Base-by-base conservation (phyloP, 2,329 filamentous ascomycete genomes). In the Leptographium procerum region DNA sequence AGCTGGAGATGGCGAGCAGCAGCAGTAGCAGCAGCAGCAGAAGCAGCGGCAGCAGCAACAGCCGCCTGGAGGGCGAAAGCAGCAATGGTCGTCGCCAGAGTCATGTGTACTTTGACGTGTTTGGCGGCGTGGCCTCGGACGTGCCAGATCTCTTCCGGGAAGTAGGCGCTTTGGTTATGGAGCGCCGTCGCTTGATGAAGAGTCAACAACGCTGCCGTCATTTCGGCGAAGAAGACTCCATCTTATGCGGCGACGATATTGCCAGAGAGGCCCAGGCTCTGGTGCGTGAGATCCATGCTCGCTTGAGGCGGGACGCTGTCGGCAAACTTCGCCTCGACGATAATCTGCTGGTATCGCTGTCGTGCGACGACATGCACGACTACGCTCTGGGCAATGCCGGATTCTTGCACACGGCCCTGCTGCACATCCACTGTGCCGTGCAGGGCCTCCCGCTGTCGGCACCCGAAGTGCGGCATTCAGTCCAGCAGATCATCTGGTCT, bases 121-220 rank as follows among this genome's bases (percentile, higher is more conserved):
- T 60, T 61, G 60, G 60, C 19, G 60, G 60, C 26, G 56, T 61
- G 11, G 60, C 58, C 4, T 61, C 60, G 16, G 60, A 61, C 19
- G 47, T 61, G 7, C 60, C 60, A 1, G 60, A 61, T n/a, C 56
- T 61, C 11, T 58, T 61, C 14, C 52, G 60, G 1, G 57, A 61
- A 14, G 60, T 61, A 14, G 60, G 60, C 2, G 60, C 60, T 1
- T 58, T 61, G 7, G 47, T 61, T 19, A 55, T 50, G 33, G 58
- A 61, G 56, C 52, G 58, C 4, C 57, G 56, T 4, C 48, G 60
- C 10, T 52, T 28, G 54, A 13, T 56, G 52, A 2, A 31, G 29
- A 6, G 22, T 24, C 22, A 52, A 6, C 4, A 36, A n/a, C n/a
- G n/a, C n/a, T n/a, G n/a, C 7, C 4, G 9, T 13, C 11, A 36